A percentile compares a stretch with the other conserved stretches of the same genome.
phyloP scores from a whole-genome alignment of 352 stramenopile species.

The Phytopythium litorale region DNA sequence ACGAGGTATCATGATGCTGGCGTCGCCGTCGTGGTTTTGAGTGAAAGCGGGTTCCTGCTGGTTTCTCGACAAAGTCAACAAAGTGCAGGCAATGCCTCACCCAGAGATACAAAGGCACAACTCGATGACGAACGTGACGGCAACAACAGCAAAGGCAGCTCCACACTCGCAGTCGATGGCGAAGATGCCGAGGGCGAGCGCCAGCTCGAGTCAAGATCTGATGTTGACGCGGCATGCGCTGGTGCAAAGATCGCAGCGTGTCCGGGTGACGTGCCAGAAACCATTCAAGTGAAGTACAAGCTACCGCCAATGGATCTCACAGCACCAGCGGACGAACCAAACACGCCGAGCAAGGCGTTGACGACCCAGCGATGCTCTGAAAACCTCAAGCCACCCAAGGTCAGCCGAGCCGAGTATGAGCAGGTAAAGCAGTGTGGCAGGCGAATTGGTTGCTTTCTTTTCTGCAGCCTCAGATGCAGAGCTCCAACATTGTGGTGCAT shows the following conservation, averaged over 20 bases:
- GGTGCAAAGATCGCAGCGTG: neutral
- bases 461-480: neutral
- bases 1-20: no score
- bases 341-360: neutral
- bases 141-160: neutral
- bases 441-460: neutral
- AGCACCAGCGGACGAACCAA: neutral
- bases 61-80: neutral
- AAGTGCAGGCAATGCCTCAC: neutral
- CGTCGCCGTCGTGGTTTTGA: neutral
- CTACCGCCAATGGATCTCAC: slow-evolving; percentile 32
- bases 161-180: neutral
- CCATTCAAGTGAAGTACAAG: slow-evolving; percentile 44
- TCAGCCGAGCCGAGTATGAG: slow-evolving; percentile 30
- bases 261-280: slow-evolving; percentile 5
- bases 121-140: neutral
- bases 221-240: neutral
- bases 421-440: slow-evolving; percentile 8
- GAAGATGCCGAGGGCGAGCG: neutral
- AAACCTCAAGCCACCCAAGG: slow-evolving; percentile 6
- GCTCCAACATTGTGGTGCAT: neutral
- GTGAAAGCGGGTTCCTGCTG: neutral
- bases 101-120: neutral
- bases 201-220: neutral
- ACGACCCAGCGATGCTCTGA: neutral